Evolutionary conservation across 2,329 filamentous ascomycete genomes (phyloP), one percentile per base, ranked within the genome.

Genomic region (Ceratocystis destructans): DNA sequence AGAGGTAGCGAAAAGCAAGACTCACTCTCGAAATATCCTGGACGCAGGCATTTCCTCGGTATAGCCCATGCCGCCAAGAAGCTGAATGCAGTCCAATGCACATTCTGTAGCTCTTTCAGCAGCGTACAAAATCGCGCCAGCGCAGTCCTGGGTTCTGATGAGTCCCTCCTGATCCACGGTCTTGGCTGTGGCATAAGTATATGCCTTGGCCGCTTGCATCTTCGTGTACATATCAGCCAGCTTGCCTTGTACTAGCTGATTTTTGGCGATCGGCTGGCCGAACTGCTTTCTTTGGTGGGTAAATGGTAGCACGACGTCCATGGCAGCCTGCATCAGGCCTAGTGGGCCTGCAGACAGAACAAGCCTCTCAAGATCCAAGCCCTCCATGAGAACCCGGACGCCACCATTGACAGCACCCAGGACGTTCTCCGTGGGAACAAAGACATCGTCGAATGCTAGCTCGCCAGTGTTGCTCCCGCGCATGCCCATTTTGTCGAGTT

Each of bases 401-500:
- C 94, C 94, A 64, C 83, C 84, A 78, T 96, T 88, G 67, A 96
- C 73, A 48, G 83, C 76, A 37, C 94, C 94, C 0, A 99, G 82
- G 0, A 96, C 77, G 74, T 96, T 90, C 72, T 88, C 87, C 7
- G 79, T 78, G 2, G 94, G 91, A 5, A 97, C 90, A 73, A 96
- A 96, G 67, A 96, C 90, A 70, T 87, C 81, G 69, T 96, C 91
- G 71, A 97, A 95, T 66, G 93, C 83, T 28, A 97, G 83, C 76
- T 97, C 94, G 72, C 94, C 94, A 0, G 94, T 97, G 77, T 96
- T 96, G 71, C 89, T 94, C 68, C 94, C 94, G 67, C 94, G 85
- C 94, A 99, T 99, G 71, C 94, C 94, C 76, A 99, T 87, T 79
- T 99, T 97, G 80, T 97, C 93, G 20, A 97, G 85, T 77, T 97